phyloP scores from a whole-genome alignment of 78 protist species.

The Protostelium mycophagum region DNA sequence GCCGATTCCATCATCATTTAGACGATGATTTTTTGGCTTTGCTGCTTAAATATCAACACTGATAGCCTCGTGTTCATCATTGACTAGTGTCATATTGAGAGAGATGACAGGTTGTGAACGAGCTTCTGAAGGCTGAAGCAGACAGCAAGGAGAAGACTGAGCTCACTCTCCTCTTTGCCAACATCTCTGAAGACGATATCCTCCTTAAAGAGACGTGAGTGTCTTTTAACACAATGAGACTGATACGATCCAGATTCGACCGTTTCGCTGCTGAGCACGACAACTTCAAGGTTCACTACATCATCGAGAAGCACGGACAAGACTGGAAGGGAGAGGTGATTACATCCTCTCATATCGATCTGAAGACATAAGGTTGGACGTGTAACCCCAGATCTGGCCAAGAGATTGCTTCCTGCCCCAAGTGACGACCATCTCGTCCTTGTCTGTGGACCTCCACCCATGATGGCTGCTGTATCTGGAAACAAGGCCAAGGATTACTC shows the following conservation, averaged over 20 bases:
- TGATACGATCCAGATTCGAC: slow-evolving; percentile 16
- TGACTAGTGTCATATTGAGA: no score
- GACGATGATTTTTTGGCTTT: no score
- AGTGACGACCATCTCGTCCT: slow-evolving; percentile 21
- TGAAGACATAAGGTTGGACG: slow-evolving; percentile 44
- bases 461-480: slow-evolving; percentile 70
- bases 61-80: no score
- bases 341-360: slow-evolving; percentile 19
- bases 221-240: background rate
- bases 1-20: no score
- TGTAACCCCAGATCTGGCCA: slow-evolving; percentile 33
- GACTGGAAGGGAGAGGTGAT: slow-evolving; percentile 3
- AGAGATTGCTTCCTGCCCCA: slow-evolving; percentile 26
- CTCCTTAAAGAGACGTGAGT: slow-evolving; percentile 24
- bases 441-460: slow-evolving; percentile 76
- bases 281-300: slow-evolving; percentile 39
- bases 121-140: slow-evolving; percentile 23
- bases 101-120: no score
- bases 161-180: slow-evolving; percentile 63
- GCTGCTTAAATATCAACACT: no score
- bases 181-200: slow-evolving; percentile 64
- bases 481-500: slow-evolving; percentile 23
- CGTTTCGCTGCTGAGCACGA: slow-evolving; percentile 11
- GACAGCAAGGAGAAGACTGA: slow-evolving; percentile 40
- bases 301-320: slow-evolving; percentile 28